A percentile compares a stretch with the other conserved stretches of the same genome.
Evolutionary conservation across 1,284 basidiomycete species (phyloP).

Genomic region (Malassezia equina): DNA sequence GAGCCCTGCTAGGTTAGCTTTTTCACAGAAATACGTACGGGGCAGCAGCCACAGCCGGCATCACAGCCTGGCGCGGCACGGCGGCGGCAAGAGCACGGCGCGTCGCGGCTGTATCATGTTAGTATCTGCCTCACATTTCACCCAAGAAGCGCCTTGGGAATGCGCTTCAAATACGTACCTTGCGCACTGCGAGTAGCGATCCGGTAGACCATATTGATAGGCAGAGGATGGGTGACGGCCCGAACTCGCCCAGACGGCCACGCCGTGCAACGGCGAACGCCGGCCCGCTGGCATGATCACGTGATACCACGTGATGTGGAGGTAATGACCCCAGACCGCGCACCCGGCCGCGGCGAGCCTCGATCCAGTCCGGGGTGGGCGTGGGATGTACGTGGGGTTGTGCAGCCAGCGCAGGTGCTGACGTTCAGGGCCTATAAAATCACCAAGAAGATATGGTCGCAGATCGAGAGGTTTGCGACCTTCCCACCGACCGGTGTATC

Average conservation of each 20-base stretch:
- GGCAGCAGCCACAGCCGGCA: conserved; percentile 2
- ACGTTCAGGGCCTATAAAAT: conserved; percentile 34
- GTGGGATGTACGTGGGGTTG: conserved; percentile 10
- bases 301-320: conserved; percentile 15
- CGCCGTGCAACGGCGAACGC: conserved; percentile 12
- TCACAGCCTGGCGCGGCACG: conserved; percentile 11
- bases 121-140: not conserved
- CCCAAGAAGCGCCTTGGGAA: not conserved
- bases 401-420: not conserved
- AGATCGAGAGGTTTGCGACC: conserved; percentile 43
- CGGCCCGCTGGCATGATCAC: conserved; percentile 19
- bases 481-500: conserved; percentile 47
- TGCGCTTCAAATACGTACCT: not conserved
- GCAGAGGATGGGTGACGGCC: conserved; percentile 5
- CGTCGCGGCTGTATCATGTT: conserved; percentile 11
- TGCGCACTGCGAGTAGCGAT: conserved; percentile 20
- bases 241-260: not conserved
- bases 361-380: not conserved
- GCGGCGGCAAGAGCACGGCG: conserved; percentile 12
- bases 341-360: not conserved
- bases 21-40: conserved; percentile 3
- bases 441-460: conserved; percentile 37
- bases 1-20: conserved; percentile 25
- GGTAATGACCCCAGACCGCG: not conserved
- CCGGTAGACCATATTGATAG: conserved; percentile 16